Evolutionary conservation across 345 rosid genomes (phyloP).

Genomic region (Citrus mangshanensis): DNA sequence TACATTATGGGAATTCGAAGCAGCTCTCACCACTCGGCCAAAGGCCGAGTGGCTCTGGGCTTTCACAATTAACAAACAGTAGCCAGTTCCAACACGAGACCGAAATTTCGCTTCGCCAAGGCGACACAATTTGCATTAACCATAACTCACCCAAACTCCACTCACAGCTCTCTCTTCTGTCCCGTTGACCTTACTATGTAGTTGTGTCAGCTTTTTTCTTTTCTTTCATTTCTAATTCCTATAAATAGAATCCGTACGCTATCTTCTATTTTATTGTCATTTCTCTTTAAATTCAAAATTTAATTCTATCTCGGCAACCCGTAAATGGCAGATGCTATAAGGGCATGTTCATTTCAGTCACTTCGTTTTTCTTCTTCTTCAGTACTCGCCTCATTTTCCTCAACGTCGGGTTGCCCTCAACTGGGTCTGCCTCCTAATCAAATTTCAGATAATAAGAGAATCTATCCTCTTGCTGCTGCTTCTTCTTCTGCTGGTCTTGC

Average conservation of each 20-base stretch:
- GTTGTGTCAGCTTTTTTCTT: no score
- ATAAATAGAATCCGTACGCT: not conserved
- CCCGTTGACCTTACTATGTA: not conserved
- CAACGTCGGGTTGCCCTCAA: slow-evolving; percentile 36
- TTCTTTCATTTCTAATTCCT: not conserved
- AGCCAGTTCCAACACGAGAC: not conserved
- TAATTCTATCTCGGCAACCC: slow-evolving; percentile 2
- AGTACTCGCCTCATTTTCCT: slow-evolving; percentile 31
- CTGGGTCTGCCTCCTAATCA: slow-evolving; percentile 24
- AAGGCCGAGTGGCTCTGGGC: no score
- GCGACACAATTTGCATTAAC: not conserved
- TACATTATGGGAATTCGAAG: no score
- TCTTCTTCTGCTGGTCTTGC: slow-evolving; percentile 25
- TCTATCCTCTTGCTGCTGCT: slow-evolving; percentile 24
- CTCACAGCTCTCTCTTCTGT: no score
- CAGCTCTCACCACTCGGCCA: no score
- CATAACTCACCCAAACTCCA: not conserved
- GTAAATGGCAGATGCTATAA: slow-evolving; percentile 66
- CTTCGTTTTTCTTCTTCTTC: slow-evolving; percentile 38
- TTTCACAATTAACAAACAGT: not conserved
- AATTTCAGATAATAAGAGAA: slow-evolving; percentile 35
- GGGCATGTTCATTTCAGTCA: slow-evolving; percentile 37
- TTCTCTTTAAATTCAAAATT: not conserved
- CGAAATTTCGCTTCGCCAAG: not conserved
- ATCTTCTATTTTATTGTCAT: not conserved